phyloP scores from a whole-genome alignment of 164 flowering plant genomes.

The Tetracentron sinense region DNA sequence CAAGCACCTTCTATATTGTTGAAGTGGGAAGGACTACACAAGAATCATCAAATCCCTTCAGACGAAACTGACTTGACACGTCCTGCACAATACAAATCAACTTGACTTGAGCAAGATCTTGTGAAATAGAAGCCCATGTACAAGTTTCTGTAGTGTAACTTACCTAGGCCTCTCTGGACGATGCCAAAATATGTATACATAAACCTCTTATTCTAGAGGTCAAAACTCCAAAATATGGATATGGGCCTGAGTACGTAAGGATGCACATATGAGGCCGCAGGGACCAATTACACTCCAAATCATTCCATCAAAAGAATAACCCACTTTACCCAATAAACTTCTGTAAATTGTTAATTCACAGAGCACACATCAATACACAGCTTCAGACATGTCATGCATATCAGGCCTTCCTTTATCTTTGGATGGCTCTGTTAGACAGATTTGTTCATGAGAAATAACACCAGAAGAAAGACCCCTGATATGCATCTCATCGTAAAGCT shows the following conservation, averaged over 20 bases:
- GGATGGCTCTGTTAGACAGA: conserved; percentile 2
- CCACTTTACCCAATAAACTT: neutral
- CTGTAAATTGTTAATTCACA: neutral
- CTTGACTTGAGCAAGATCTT: neutral
- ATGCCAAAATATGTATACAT: too few relatives aligned
- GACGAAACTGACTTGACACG: neutral
- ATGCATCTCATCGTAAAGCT: conserved; percentile 22
- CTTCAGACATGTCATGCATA: conserved; percentile 19
- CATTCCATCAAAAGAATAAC: neutral
- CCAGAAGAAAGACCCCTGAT: conserved; percentile 14
- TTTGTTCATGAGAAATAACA: conserved; percentile 4
- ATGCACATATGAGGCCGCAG: neutral
- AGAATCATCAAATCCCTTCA: neutral
- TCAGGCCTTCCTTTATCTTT: conserved; percentile 7
- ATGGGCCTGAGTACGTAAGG: neutral
- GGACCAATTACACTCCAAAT: neutral
- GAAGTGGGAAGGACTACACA: neutral
- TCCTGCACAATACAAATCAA: conserved; percentile 8
- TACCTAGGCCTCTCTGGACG: conserved; percentile 6
- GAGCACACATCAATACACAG: conserved; percentile 21
- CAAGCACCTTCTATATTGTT: neutral
- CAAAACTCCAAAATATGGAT: neutral
- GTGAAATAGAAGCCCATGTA: neutral
- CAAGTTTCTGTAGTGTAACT: neutral
- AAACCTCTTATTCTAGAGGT: neutral